Percentiles rank a stretch among this genome's conserved stretches.
phyloP scores from a whole-genome alignment of 2,329 filamentous ascomycete genomes.

The Fusarium miscanthi region DNA sequence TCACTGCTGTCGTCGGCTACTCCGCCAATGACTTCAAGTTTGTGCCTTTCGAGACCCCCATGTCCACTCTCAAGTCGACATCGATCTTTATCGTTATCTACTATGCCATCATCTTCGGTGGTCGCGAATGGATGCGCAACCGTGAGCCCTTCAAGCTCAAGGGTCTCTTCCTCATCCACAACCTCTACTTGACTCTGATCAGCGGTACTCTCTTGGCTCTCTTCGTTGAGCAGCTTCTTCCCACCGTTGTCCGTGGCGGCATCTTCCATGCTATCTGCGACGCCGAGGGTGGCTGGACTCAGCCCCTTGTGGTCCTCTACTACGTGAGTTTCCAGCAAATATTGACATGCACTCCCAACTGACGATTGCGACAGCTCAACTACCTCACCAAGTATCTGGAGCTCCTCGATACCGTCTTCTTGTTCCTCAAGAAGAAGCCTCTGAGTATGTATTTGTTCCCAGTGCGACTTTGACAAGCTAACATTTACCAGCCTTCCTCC shows the following conservation, averaged over 20 bases:
- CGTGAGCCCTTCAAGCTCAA: constrained; percentile 88
- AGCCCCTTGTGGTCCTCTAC: constrained; percentile 92
- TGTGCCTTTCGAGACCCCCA: constrained; percentile 80
- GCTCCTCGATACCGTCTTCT: constrained; percentile 93
- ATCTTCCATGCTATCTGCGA: constrained; percentile 92
- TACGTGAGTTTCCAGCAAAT: constrained; percentile 74
- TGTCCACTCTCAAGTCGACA: constrained; percentile 90
- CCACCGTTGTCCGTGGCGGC: constrained; percentile 81
- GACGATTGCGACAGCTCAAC: constrained; percentile 74
- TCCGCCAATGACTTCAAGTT: constrained; percentile 89
- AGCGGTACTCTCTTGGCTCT: constrained; percentile 83
- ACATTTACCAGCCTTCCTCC: constrained; percentile 80
- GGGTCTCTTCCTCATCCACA: constrained; percentile 93
- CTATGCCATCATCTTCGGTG: constrained; percentile 94
- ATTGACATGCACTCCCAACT: constrained; percentile 8
- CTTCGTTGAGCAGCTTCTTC: constrained; percentile 91
- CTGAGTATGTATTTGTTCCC: constrained; percentile 63
- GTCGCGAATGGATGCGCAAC: constrained; percentile 90
- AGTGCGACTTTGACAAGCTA: constrained; percentile 38
- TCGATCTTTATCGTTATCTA: constrained; percentile 85
- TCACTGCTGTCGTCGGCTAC: constrained; percentile 80
- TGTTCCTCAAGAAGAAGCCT: constrained; percentile 99
- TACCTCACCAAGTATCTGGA: constrained; percentile 99
- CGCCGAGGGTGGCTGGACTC: constrained; percentile 86
- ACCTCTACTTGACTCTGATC: constrained; percentile 90